phyloP scores from a whole-genome alignment of 306 rosid species.

The Abrus pulchellus region DNA sequence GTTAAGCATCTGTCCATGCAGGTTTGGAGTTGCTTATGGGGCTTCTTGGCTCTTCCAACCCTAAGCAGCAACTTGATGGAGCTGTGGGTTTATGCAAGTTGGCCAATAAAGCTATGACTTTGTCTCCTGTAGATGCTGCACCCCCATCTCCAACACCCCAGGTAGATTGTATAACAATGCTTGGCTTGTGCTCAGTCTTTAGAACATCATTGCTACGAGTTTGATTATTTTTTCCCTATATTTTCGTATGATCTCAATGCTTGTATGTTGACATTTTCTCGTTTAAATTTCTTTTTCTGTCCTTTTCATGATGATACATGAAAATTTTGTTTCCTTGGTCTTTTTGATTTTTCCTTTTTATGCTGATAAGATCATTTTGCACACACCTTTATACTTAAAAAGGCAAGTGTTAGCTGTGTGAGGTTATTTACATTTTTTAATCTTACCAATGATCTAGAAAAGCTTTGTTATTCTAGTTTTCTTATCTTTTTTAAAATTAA shows the following conservation, averaged over 20 bases:
- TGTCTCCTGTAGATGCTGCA: constrained; percentile 90
- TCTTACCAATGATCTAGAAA: neutral
- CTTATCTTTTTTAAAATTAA: constrained; percentile 9
- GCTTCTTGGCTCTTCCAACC: constrained; percentile 73
- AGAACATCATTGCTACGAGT: neutral
- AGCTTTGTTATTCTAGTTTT: neutral
- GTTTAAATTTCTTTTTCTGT: neutral
- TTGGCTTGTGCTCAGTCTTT: constrained; percentile 13
- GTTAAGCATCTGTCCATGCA: constrained; percentile 52
- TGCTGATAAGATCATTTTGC: neutral
- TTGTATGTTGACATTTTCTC: neutral
- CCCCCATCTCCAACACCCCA: constrained; percentile 96
- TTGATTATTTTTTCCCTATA: neutral
- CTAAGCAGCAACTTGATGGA: constrained; percentile 85
- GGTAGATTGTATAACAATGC: constrained; percentile 49
- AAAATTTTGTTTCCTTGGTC: neutral
- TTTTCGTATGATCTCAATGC: constrained; percentile 8
- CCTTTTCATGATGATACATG: neutral
- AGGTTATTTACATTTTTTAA: neutral
- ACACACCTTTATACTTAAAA: neutral
- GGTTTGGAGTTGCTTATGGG: constrained; percentile 88
- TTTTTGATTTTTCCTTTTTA: neutral
- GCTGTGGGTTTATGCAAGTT: constrained; percentile 81
- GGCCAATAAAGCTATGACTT: constrained; percentile 76
- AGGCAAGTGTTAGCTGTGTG: neutral